A percentile compares a stretch with the other conserved stretches of the same genome.
Conservation (phyloP, 345 rosid genomes). For the Boechera retrofracta region DNA sequence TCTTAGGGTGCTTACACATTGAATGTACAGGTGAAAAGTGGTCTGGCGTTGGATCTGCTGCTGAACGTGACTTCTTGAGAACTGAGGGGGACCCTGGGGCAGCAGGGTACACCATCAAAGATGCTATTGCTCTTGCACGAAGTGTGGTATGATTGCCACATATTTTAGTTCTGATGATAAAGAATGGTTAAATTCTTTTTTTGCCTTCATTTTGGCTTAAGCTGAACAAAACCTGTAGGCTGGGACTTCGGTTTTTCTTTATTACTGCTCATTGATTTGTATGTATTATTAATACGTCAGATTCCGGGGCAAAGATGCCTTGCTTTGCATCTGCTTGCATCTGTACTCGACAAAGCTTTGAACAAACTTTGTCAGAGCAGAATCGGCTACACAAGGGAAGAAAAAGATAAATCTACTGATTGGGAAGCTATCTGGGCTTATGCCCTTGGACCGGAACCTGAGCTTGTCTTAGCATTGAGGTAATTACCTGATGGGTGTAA, state of each 20-base stretch:
- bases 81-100: constrained; percentile 97
- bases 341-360: constrained; percentile 76
- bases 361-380: constrained; percentile 53
- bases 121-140: constrained; percentile 78
- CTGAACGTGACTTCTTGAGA: constrained; percentile 77
- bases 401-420: constrained; percentile 50
- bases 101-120: constrained; percentile 83
- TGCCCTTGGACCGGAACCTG: constrained; percentile 96
- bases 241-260: background rate
- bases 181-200: background rate
- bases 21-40: constrained; percentile 52
- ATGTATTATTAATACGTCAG: constrained; percentile 49
- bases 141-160: constrained; percentile 68
- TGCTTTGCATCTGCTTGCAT: constrained; percentile 75
- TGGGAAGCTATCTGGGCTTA: constrained; percentile 97
- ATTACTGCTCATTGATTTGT: constrained; percentile 18
- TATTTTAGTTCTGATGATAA: constrained; percentile 23
- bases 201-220: constrained; percentile 14
- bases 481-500: constrained; percentile 40
- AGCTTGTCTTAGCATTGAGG: constrained; percentile 88
- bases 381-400: constrained; percentile 47
- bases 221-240: constrained; percentile 21
- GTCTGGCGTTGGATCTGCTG: constrained; percentile 52
- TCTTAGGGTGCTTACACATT: constrained; percentile 31
- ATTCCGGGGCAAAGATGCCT: constrained; percentile 83